Base-by-base conservation (phyloP, 2,329 filamentous ascomycete genomes). In the Pseudogymnoascus sp. region DNA sequence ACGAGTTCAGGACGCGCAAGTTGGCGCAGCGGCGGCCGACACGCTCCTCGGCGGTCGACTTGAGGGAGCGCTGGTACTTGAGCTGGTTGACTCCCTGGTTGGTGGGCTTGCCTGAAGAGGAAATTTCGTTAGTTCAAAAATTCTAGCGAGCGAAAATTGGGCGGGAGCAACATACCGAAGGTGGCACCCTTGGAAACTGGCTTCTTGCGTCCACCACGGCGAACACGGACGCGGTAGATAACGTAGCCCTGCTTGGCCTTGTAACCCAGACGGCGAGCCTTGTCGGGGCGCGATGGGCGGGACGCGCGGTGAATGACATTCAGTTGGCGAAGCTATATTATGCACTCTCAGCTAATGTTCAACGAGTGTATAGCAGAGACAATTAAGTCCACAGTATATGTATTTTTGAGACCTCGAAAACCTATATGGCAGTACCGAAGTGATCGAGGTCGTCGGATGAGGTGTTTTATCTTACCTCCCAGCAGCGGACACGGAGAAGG, bases 161-260 rank as follows among this genome's bases (percentile, higher is more conserved):
- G 13, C 15, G 60, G 59, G 18, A 39, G 63, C 42, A 70, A 76
- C 89, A 74, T 86, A 96, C 92, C 94, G 80, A 94, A 99, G 73
- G 94, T 99, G 80, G 94, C 94, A 88, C 94, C 94, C 92, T 96
- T 96, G 76, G 89, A 86, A 67, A 86, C 91, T 74, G 93, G 94
- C 80, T 86, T 86, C 92, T 99, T 99, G 86, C 94, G 92, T 76
- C 94, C 94, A 88, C 94, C 94, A 80, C 94, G 92, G 79, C 94
- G 90, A 74, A 99, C 94, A 78, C 94, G 94, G 77, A 95, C 87
- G 79, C 94, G 94, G 89, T 99, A 99, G 89, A 99, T 92, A 78
- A 99, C 94, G 86, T 97, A 99, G 81, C 94, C 94, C 85, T 99
- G 94, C 91, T 99, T 99, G 85, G 95, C 94, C 90, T 99, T 99